Conservation (phyloP, 2,329 filamentous ascomycete genomes). For the Aspergillus ochraceoroseus region DNA sequence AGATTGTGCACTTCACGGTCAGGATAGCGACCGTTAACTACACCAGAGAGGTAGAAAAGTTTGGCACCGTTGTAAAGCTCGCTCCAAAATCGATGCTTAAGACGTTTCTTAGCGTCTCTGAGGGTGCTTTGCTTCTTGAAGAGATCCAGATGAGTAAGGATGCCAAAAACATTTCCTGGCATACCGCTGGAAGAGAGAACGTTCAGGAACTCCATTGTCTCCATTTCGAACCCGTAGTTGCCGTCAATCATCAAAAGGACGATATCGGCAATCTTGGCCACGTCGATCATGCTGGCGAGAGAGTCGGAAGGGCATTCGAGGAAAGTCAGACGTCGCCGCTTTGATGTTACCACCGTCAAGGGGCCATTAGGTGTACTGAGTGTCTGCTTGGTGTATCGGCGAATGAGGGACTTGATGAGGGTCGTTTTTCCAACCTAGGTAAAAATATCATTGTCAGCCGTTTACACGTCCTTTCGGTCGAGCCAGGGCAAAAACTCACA, state of each 20-base stretch:
- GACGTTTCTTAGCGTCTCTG: slow-evolving; percentile 87
- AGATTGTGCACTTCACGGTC: slow-evolving; percentile 95
- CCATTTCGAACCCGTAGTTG: slow-evolving; percentile 99
- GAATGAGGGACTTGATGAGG: slow-evolving; percentile 86
- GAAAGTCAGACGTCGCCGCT: slow-evolving; percentile 90
- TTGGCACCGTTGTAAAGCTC: slow-evolving; percentile 96
- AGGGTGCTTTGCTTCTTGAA: slow-evolving; percentile 91
- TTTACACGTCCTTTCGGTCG: no score
- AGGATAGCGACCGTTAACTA: slow-evolving; percentile 93
- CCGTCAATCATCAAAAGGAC: slow-evolving; percentile 97
- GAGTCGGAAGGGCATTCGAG: slow-evolving; percentile 93
- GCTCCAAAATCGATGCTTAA: slow-evolving; percentile 95
- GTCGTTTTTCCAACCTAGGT: slow-evolving; percentile 76
- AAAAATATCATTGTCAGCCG: slow-evolving; percentile 3
- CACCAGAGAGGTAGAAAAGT: slow-evolving; percentile 91
- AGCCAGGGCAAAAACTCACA: slow-evolving; percentile 46
- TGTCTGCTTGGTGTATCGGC: slow-evolving; percentile 92
- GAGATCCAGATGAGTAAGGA: slow-evolving; percentile 90
- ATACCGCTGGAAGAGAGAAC: slow-evolving; percentile 90
- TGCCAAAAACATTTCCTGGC: slow-evolving; percentile 97
- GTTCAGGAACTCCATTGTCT: slow-evolving; percentile 99
- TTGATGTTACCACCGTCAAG: slow-evolving; percentile 93
- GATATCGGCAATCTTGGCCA: slow-evolving; percentile 96
- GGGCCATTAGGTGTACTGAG: slow-evolving; percentile 84
- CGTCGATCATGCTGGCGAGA: slow-evolving; percentile 91